These are phyloP conservation scores for Solidago caesia DNA, from an alignment of 129 eudicot species.

Conservation along the genomic window DNA sequence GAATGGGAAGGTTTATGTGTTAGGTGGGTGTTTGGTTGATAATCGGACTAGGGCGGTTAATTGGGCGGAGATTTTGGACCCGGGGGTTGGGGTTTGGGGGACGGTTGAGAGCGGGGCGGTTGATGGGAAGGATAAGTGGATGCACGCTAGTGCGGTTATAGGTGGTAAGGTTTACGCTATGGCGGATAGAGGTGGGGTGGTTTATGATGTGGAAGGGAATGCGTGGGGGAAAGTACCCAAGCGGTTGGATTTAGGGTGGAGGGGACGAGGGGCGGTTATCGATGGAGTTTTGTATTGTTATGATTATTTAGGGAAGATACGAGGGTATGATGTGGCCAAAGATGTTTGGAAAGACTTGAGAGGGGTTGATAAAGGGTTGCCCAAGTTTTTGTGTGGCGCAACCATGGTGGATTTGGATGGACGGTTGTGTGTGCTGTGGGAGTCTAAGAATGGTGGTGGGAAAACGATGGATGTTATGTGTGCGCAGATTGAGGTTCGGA, in stretches of 20 bases:
- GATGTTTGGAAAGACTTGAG: conserved; percentile 80
- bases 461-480: conserved; percentile 69
- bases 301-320: conserved; percentile 87
- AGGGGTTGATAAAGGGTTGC: conserved; percentile 77
- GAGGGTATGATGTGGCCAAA: conserved; percentile 73
- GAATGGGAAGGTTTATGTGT: conserved; percentile 59
- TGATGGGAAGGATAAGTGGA: conserved; percentile 87
- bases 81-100: conserved; percentile 52
- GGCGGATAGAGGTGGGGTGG: conserved; percentile 98
- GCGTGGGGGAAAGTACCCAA: conserved; percentile 75
- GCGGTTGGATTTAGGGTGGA: conserved; percentile 83
- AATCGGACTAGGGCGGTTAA: conserved; percentile 58
- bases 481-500: conserved; percentile 78
- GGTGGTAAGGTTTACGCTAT: conserved; percentile 69
- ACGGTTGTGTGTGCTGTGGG: conserved; percentile 87
- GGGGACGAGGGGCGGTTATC: conserved; percentile 76
- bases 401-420: conserved; percentile 86
- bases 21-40: conserved; percentile 89
- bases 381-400: conserved; percentile 88
- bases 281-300: conserved; percentile 81
- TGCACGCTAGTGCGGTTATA: conserved; percentile 85
- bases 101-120: conserved; percentile 46
- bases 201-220: conserved; percentile 45
- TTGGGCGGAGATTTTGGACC: conserved; percentile 91
- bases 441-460: conserved; percentile 53